Evolutionary conservation across 371 early-diverging fungal genomes (phyloP), one percentile per base, ranked within the genome.

Genomic region (Cokeromyces recurvatus): DNA sequence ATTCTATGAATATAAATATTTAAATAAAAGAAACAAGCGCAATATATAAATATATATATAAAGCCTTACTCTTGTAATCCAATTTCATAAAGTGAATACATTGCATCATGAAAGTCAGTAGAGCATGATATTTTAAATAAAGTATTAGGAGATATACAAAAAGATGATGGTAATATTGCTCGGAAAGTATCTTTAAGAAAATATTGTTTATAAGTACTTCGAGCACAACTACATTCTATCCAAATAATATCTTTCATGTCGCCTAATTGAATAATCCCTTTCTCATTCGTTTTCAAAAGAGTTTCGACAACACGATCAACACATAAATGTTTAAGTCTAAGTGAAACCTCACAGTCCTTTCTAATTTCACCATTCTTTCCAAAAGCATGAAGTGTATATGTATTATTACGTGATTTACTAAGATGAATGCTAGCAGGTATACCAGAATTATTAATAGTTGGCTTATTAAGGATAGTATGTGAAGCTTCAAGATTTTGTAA

Each of bases 331-430:
- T 51, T 54, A 9, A 81, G 37, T 2, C 38, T 12, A 5, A 81
- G 15, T 2, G 48, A 40, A 3, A 74, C 44, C 10, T 66, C 62
- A n/a, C 59, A 45, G 12, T 62, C 48, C 14, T 51, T 51, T 43
- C 66, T 52, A 10, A 45, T 45, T 34, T 80, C 77, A 62, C 82
- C 82, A 51, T 81, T 81, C 45, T 69, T 76, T 39, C 79, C 79
- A 17, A 76, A 48, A 8, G 62, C 56, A 29, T 49, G 46, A 12
- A 78, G 40, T 17, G 57, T 43, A 29, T 76, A 79, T 4, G 62
- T 68, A 11, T 27, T 38, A 32, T 53, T 46, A 8, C 2, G 14
- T 1, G 32, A 10, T n/a, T 38, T 37, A 36, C 14, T 42, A 2
- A 59, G 32, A 7, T 45, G 39, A n/a, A 53, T 12, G 5, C 47